Evolutionary conservation across 108 stramenopile species (phyloP), one percentile per base, ranked within the genome.

Genomic region (Cyclotella baltica): DNA sequence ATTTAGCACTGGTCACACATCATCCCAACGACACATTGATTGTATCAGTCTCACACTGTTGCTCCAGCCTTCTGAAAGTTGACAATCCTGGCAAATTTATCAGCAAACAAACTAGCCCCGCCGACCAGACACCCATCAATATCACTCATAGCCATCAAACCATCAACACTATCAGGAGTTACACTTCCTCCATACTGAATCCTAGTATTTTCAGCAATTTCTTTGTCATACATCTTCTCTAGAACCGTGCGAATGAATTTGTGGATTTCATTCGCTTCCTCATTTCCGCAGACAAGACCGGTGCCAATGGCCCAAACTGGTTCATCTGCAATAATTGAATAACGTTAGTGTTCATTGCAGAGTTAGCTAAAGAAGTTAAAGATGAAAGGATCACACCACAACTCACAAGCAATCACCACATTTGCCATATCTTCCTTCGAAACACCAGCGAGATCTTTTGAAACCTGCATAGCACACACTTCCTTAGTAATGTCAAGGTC

Each of bases 261-360:
- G 73, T 86, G 85, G 3, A 83, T 72, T 47, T 82, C 72, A 48
- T 86, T 79, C 62, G 83, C 83, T 11, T 75, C 20, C 5, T 75
- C 36, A 28, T 78, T 35, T 16, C 68, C 78, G 47, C 78, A 79
- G 18, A 84, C 83, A 16, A 84, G 68, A 40, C 83, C 83, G 10
- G 83, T 84, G 75, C 97, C 98, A 83, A 98, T 98, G 62, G 98
- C 98, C 98, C 98, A 98, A 19, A 98, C 96, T 6, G 97, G 96
- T 77, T 98, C 97, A 23, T 64, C 63, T 64, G 27, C 13, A 22
- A 8, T 16, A 1, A 36, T 9, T 16, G 31, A 62, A 62, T 2
- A 5, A 25, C 4, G 2, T 13, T 4, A 52, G 4, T 10, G n/a
- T 4, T n/a, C n/a, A n/a, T 52, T 52, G 10, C n/a, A 23, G 36